Base-by-base conservation (phyloP, 306 rosid species). In the Gillenia trifoliata region DNA sequence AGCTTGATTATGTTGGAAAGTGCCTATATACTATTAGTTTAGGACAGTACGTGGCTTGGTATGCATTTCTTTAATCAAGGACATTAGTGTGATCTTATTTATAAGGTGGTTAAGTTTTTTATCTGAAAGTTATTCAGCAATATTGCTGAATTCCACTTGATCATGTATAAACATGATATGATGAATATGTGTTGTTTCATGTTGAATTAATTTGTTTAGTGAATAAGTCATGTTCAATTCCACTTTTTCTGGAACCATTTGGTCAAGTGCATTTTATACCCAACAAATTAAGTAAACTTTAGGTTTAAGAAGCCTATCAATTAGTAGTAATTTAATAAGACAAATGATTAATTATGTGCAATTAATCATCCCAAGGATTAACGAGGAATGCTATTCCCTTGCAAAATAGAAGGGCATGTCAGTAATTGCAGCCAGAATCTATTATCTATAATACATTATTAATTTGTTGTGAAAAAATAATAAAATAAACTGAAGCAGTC, bases 371-470 rank as follows among this genome's bases (percentile, higher is more conserved):
- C 31, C 34, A 26, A 59, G 64, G 31, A 59, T 55, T 10, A 45
- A 45, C 11, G 25, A 52, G 57, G 23, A 52, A 52, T 52, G 11
- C 20, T 52, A 17, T 20, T 45, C 23, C 57, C 57, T 52, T 52
- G 57, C 57, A 9, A 8, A 7, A 31, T 33, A 55, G 5, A 82
- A 83, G 97, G 98, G 92, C 49, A 87, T 0, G 79, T 75, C 38
- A 20, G 98, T 89, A 83, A 88, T 82, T 78, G 36, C 13, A 41
- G 52, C 0, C 2, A 47, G 43, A 54, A 52, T 50, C 54, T 38
- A 43, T 41, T 47, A 54, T 73, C 17, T 62, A 40, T 68, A 43
- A 68, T 79, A 66, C 47, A 80, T 81, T 73, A 72, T 7, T 43
- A 29, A 60, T 70, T 41, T 22, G 74, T 79, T 68, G 82, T 75